A percentile compares a stretch with the other conserved stretches of the same genome.
Evolutionary conservation across 768 basidiomycete species (phyloP).

Genomic region (Gloeophyllum trabeum): DNA sequence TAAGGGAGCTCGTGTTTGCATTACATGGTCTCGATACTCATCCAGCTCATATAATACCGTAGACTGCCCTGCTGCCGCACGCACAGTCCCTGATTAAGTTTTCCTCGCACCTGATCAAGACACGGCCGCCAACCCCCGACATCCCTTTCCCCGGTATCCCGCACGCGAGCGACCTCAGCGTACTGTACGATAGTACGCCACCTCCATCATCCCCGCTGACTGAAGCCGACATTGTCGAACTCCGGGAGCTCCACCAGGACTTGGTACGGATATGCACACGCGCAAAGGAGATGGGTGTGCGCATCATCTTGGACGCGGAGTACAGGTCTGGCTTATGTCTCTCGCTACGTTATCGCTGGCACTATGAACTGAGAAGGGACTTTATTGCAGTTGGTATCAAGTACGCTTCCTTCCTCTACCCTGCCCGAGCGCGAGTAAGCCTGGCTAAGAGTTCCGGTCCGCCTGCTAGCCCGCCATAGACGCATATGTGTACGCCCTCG

Average conservation of each 20-base stretch:
- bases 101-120: constrained; percentile 43
- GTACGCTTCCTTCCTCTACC: constrained; percentile 11
- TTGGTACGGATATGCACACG: constrained; percentile 51
- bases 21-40: constrained; percentile 4
- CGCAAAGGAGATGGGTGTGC: constrained; percentile 52
- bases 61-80: constrained; percentile 65
- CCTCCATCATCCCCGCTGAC: constrained; percentile 24
- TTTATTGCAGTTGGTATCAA: constrained; percentile 23
- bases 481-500: constrained; percentile 62
- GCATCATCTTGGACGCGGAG: constrained; percentile 79
- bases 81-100: constrained; percentile 48
- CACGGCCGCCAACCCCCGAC: constrained; percentile 21
- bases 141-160: constrained; percentile 67
- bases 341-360: not conserved
- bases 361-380: not conserved
- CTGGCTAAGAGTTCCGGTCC: not conserved
- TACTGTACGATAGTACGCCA: constrained; percentile 23
- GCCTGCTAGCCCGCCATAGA: constrained; percentile 66
- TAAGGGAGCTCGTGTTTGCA: constrained; percentile 19
- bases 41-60: not conserved
- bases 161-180: constrained; percentile 41
- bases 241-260: constrained; percentile 51
- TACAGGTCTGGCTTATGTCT: constrained; percentile 46
- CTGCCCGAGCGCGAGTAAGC: not conserved
- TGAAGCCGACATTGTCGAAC: constrained; percentile 42